Percentiles rank a stretch among this genome's conserved stretches.
These are phyloP conservation scores for Pogostemon cablin DNA, from an alignment of 257 asterid genomes.

Conservation along the genomic window DNA sequence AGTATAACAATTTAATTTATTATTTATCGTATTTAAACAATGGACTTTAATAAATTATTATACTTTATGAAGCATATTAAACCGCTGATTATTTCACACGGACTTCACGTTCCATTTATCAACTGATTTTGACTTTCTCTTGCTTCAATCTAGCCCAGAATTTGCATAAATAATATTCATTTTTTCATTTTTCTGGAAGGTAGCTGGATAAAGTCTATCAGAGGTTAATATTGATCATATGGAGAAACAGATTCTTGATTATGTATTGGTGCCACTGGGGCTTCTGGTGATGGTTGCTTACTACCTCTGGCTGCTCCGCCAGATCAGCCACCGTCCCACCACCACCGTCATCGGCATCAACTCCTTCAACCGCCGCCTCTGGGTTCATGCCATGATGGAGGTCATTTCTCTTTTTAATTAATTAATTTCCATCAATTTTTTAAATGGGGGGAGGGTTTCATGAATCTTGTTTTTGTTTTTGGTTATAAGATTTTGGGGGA, in stretches of 20 bases:
- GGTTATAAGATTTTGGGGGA: not conserved
- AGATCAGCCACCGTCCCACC: conserved; percentile 60
- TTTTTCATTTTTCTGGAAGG: not conserved
- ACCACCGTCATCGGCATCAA: conserved; percentile 87
- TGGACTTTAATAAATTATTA: no score
- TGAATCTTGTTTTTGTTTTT: no score
- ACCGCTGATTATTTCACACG: not conserved
- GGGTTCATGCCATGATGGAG: conserved; percentile 98
- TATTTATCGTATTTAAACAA: no score
- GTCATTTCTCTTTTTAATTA: conserved; percentile 31
- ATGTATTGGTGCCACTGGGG: conserved; percentile 72
- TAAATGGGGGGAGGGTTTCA: no score
- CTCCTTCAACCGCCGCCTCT: conserved; percentile 82
- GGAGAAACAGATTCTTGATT: conserved; percentile 68
- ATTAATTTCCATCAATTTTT: no score
- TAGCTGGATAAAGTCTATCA: not conserved
- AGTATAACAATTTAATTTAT: no score
- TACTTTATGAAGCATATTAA: not conserved
- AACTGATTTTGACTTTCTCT: not conserved
- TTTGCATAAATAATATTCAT: not conserved
- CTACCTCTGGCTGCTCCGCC: conserved; percentile 80
- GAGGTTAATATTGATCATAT: conserved; percentile 24
- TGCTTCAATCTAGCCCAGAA: not conserved
- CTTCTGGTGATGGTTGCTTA: conserved; percentile 57
- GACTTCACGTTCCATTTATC: conserved; percentile 7